Evolutionary conservation across 805 yeast species (phyloP).

Genomic region (Pichia phayaonensis): DNA sequence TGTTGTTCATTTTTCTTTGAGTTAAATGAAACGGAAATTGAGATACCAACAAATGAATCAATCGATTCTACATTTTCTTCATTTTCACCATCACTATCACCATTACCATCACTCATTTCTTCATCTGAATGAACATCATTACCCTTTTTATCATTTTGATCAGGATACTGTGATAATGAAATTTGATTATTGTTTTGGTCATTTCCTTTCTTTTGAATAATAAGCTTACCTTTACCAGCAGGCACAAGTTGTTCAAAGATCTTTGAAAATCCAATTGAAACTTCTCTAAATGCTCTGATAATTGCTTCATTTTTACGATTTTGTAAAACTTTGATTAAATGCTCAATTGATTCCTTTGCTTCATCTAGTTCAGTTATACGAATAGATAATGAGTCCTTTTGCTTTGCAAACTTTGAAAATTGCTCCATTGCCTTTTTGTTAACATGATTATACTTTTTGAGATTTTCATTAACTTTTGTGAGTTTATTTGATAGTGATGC

Average conservation of each 20-base stretch:
- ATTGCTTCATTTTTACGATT: slow-evolving; percentile 80
- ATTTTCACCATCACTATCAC: slow-evolving; percentile 14
- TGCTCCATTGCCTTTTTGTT: slow-evolving; percentile 90
- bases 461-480: slow-evolving; percentile 45
- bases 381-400: slow-evolving; percentile 54
- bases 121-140: slow-evolving; percentile 19
- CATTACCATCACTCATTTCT: slow-evolving; percentile 15
- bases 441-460: slow-evolving; percentile 65
- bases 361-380: slow-evolving; percentile 63
- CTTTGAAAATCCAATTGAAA: slow-evolving; percentile 62
- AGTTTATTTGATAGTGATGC: slow-evolving; percentile 47
- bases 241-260: slow-evolving; percentile 82
- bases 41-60: slow-evolving; percentile 69
- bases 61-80: slow-evolving; percentile 21
- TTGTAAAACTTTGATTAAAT: slow-evolving; percentile 60
- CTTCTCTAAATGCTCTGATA: slow-evolving; percentile 65
- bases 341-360: slow-evolving; percentile 67
- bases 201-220: slow-evolving; percentile 44
- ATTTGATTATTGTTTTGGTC: slow-evolving; percentile 1
- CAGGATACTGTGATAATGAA: slow-evolving; percentile 14
- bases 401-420: slow-evolving; percentile 61
- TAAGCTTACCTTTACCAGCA: slow-evolving; percentile 64
- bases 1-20: slow-evolving; percentile 80
- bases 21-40: slow-evolving; percentile 84
- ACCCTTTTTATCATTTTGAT: slow-evolving; percentile 3